Evolutionary conservation across 2,329 filamentous ascomycete genomes (phyloP).

Genomic region (Cladosporium sp.): DNA sequence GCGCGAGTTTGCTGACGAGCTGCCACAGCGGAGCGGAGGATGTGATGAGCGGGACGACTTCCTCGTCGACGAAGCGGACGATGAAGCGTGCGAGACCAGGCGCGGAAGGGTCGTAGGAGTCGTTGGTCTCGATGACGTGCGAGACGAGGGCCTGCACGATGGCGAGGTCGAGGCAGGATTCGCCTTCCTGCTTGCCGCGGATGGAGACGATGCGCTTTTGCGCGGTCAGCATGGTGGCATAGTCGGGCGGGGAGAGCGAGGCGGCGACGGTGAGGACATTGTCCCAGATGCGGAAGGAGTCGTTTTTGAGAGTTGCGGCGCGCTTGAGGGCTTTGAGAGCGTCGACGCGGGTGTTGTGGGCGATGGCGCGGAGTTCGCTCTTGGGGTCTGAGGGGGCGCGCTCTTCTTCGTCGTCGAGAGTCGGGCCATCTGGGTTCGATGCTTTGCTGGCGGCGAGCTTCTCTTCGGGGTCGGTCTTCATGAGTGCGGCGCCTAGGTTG

Average conservation of each 20-base stretch:
- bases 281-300: conserved; percentile 93
- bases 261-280: conserved; percentile 88
- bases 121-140: conserved; percentile 61
- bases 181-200: conserved; percentile 65
- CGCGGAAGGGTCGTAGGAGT: conserved; percentile 45
- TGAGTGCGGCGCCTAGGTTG: conserved; percentile 83
- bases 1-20: conserved; percentile 68
- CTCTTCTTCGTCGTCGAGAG: conserved; percentile 41
- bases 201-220: conserved; percentile 76
- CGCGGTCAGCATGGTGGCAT: conserved; percentile 74
- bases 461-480: conserved; percentile 40
- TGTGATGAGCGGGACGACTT: conserved; percentile 82
- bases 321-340: conserved; percentile 84
- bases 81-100: conserved; percentile 62
- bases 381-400: conserved; percentile 29
- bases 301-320: conserved; percentile 78
- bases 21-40: conserved; percentile 75
- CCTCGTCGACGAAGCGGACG: conserved; percentile 71
- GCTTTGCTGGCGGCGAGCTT: conserved; percentile 24
- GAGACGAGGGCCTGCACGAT: conserved; percentile 72
- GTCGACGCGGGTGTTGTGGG: conserved; percentile 67
- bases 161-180: conserved; percentile 74
- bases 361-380: conserved; percentile 45
- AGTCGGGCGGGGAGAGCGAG: conserved; percentile 72
- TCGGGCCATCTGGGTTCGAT: conserved; percentile 5